A percentile compares a stretch with the other conserved stretches of the same genome.
Evolutionary conservation across 176 grass and related monocot genomes (phyloP).

Genomic region (Aegilops tauschii): DNA sequence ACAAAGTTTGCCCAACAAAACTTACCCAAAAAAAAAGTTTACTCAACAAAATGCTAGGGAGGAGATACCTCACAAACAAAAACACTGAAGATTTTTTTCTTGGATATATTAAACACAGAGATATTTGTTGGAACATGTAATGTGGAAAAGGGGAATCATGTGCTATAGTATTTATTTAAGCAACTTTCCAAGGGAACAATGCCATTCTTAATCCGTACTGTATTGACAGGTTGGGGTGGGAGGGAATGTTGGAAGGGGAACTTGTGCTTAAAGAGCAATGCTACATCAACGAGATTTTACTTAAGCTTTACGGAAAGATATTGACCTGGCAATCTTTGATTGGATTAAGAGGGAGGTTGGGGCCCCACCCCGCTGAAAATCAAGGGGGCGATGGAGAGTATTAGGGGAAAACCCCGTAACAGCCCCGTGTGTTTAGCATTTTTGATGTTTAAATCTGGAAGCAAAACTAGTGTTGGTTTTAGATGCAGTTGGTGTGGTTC

Average conservation of each 20-base stretch:
- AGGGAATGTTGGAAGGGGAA: background rate
- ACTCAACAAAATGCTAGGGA: background rate
- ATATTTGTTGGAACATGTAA: constrained; percentile 14
- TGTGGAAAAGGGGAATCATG: background rate
- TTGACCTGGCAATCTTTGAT: no score
- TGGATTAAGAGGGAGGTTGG: no score
- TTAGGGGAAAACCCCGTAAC: no score
- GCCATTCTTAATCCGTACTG: background rate
- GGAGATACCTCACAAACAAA: background rate
- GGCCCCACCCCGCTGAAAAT: no score
- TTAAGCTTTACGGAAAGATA: no score
- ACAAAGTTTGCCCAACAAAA: no score
- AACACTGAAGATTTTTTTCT: background rate
- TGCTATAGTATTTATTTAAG: background rate
- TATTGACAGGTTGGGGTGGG: constrained; percentile 6
- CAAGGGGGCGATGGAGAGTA: no score
- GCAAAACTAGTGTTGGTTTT: background rate
- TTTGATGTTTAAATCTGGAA: background rate
- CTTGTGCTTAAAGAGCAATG: background rate
- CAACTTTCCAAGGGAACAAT: constrained; percentile 5
- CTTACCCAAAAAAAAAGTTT: no score
- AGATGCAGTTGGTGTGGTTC: background rate
- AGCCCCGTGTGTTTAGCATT: no score
- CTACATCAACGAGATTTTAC: no score
- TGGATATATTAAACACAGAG: background rate